These are phyloP conservation scores for Paraphoma chrysanthemicola DNA, from an alignment of 2,329 filamentous ascomycete genomes.

Conservation along the genomic window DNA sequence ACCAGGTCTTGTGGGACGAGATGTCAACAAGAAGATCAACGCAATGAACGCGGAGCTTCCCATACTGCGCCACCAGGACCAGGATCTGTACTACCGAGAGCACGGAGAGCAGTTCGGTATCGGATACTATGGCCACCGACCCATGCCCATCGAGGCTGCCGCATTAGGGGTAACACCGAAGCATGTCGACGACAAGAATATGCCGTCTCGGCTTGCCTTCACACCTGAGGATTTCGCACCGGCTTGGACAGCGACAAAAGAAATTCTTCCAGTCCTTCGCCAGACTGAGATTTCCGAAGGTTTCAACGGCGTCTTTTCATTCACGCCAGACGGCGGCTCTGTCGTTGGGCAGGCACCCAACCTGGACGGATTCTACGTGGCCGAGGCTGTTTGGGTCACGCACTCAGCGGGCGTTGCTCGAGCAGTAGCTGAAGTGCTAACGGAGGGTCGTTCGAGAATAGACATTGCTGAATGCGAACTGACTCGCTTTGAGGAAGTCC, in stretches of 20 bases:
- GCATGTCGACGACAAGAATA: constrained; percentile 64
- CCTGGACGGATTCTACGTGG: constrained; percentile 68
- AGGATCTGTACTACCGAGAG: constrained; percentile 70
- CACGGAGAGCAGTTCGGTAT: constrained; percentile 69
- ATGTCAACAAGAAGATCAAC: constrained; percentile 52
- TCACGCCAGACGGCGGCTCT: constrained; percentile 69
- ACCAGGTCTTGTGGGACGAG: constrained; percentile 51
- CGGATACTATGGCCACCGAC: constrained; percentile 69
- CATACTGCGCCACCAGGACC: constrained; percentile 68
- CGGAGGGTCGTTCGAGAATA: constrained; percentile 61
- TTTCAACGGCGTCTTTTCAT: constrained; percentile 72
- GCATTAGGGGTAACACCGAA: constrained; percentile 61
- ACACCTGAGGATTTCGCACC: constrained; percentile 66
- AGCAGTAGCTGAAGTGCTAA: constrained; percentile 66
- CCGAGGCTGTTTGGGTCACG: constrained; percentile 72
- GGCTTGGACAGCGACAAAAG: constrained; percentile 64
- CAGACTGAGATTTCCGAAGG: constrained; percentile 63
- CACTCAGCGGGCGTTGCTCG: constrained; percentile 69
- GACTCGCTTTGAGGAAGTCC: constrained; percentile 67
- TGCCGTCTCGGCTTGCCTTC: constrained; percentile 69
- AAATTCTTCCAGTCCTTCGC: constrained; percentile 61
- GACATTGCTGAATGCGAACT: constrained; percentile 68
- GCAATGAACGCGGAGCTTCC: constrained; percentile 60
- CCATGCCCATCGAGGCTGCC: constrained; percentile 65
- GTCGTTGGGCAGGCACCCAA: constrained; percentile 65